Evolutionary conservation across 169 alveolate genomes (phyloP).

Genomic region (Amoebophrya sp.): DNA sequence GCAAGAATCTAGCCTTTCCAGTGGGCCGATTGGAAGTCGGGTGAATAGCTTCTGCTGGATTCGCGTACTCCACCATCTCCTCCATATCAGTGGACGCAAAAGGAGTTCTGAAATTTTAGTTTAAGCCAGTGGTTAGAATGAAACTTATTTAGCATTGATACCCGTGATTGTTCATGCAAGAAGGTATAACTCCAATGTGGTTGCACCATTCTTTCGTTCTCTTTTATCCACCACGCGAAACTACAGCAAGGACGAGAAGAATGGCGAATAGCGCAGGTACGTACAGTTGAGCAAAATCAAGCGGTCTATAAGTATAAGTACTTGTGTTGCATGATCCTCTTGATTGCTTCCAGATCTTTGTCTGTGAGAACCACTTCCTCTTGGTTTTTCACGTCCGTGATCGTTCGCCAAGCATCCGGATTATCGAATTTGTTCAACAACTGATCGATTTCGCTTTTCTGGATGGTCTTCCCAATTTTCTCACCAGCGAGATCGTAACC

Average conservation of each 20-base stretch:
- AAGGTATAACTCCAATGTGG: too few species aligned
- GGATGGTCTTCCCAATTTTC: slow-evolving; percentile 36
- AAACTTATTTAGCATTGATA: too few species aligned
- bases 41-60: slow-evolving; percentile 31
- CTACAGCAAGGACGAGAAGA: too few species aligned
- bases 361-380: slow-evolving; percentile 72
- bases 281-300: too few species aligned
- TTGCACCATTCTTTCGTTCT: too few species aligned
- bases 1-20: slow-evolving; percentile 63
- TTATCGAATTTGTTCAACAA: slow-evolving; percentile 69
- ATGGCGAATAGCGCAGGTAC: too few species aligned
- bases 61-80: slow-evolving; percentile 18
- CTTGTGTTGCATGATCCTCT: slow-evolving; percentile 13
- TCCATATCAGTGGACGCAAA: neutral
- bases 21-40: slow-evolving; percentile 23
- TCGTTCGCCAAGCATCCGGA: slow-evolving; percentile 85
- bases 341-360: slow-evolving; percentile 63
- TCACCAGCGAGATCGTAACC: slow-evolving; percentile 37
- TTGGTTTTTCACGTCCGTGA: slow-evolving; percentile 79
- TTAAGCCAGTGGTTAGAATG: too few species aligned
- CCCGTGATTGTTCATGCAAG: too few species aligned
- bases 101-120: neutral
- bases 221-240: too few species aligned
- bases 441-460: slow-evolving; percentile 55
- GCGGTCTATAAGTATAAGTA: neutral